Base-by-base conservation (phyloP, 192 early-diverging fungal species). In the Backusella australiensis region DNA sequence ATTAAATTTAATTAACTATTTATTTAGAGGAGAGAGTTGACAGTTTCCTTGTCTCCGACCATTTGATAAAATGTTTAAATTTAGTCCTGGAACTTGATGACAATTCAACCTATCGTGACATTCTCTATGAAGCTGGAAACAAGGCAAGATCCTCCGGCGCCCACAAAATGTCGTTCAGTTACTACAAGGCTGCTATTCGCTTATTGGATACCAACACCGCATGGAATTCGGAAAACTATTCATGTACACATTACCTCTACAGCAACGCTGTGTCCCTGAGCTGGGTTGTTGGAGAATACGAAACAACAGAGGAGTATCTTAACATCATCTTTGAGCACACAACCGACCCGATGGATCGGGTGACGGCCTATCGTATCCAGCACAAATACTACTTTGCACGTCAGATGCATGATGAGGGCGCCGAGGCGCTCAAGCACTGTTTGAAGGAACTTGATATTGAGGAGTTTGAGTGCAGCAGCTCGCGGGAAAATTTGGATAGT, bases 1-100 rank as follows among this genome's bases (percentile, higher is more conserved):
- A 32, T 32, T 32, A 32, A 32, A 3, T 32, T 32, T 32, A 32
- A 32, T 32, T 9, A 39, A 9, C 8, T 11, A 9, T 39, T 39
- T 39, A 12, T 17, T 17, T 56, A 73, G 75, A 80, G 12, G 34
- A 38, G 2, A 53, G 59, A 21, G 41, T 32, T 7, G 80, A 81
- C 17, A 70, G 34, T 14, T 69, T 81, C 41, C 23, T 71, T 23
- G 68, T 77, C 6, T 59, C 80, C 8, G 80, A 81, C 17, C 80
- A 81, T 74, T 73, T 81, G 23, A 36, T 77, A 32, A 77, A 81
- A 21, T 77, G 76, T 23, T 21, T 73, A 69, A 52, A 71, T 29
- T 29, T 74, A 7, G 59, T 81, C 6, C 23, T 36, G 5, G 44
- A 29, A 26, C 21, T 73, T 12, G 15, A 71, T 19, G 53, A 81